Percentiles rank a stretch among this genome's conserved stretches.
Conservation (phyloP, 192 early-diverging fungal species). For the Kickxella alabastrina region DNA sequence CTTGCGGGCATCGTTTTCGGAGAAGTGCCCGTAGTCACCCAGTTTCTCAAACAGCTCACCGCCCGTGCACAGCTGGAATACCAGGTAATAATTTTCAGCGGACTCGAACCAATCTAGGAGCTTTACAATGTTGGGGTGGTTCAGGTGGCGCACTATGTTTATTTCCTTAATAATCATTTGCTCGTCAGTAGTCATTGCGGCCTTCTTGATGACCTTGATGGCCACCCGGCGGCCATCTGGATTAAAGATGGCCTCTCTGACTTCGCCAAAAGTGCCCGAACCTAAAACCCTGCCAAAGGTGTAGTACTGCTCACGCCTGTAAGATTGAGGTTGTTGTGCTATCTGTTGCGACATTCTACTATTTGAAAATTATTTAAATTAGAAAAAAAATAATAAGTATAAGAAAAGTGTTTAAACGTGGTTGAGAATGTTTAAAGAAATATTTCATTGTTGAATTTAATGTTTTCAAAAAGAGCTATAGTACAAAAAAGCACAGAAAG, state of each 20-base stretch:
- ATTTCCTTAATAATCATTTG: conserved; percentile 92
- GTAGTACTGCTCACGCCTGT: conserved; percentile 67
- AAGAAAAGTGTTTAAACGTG: too few species aligned
- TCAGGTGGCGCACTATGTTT: conserved; percentile 73
- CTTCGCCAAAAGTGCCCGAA: conserved; percentile 70
- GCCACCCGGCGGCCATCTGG: conserved; percentile 77
- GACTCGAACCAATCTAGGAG: conserved; percentile 70
- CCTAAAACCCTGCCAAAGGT: conserved; percentile 61
- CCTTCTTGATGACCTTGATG: conserved; percentile 90
- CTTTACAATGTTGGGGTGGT: conserved; percentile 87
- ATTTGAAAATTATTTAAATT: conserved; percentile 28
- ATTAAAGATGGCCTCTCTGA: conserved; percentile 62
- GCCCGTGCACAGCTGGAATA: conserved; percentile 76
- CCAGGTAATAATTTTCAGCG: conserved; percentile 69
- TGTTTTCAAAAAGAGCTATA: too few species aligned
- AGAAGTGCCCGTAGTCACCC: conserved; percentile 71
- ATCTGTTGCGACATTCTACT: conserved; percentile 50
- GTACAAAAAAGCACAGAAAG: too few species aligned
- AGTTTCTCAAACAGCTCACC: conserved; percentile 89
- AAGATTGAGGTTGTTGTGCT: conserved; percentile 52
- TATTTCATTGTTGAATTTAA: too few species aligned
- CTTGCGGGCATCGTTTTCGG: conserved; percentile 73
- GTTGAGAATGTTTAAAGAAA: too few species aligned
- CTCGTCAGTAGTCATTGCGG: conserved; percentile 73
- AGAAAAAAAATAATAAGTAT: background rate